Conservation (phyloP, 768 basidiomycete genomes). For the Amanita inopinata region DNA sequence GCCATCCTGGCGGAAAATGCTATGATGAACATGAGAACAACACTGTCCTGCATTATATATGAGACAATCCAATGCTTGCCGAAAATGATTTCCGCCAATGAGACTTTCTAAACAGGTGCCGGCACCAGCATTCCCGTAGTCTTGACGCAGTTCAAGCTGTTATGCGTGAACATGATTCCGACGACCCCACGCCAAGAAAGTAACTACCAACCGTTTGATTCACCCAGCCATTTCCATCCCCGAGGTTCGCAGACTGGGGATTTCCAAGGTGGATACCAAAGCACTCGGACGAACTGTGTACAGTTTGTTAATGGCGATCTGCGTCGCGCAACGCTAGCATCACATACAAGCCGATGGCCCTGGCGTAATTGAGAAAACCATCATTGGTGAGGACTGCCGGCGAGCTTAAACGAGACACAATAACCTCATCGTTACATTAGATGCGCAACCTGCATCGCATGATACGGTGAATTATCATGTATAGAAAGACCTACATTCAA, state of each 20-base stretch:
- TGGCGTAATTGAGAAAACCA: conserved; percentile 51
- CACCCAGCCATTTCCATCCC: conserved; percentile 63
- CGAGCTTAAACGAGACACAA: conserved; percentile 58
- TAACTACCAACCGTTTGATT: conserved; percentile 39
- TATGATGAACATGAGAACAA: neutral
- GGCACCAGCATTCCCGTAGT: conserved; percentile 53
- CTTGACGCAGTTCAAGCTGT: conserved; percentile 65
- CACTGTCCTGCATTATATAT: conserved; percentile 21
- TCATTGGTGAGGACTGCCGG: conserved; percentile 42
- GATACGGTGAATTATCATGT: conserved; percentile 18
- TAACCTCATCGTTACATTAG: conserved; percentile 29
- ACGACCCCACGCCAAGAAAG: too few relatives aligned
- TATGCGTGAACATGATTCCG: too few relatives aligned
- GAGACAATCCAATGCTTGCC: conserved; percentile 35
- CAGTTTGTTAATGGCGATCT: conserved; percentile 16
- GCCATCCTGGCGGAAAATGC: conserved; percentile 23
- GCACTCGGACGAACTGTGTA: conserved; percentile 42
- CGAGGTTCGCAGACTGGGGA: conserved; percentile 64
- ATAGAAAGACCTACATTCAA: conserved; percentile 57
- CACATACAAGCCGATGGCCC: conserved; percentile 53
- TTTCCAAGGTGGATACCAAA: conserved; percentile 62
- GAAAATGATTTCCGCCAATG: conserved; percentile 72
- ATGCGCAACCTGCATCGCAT: neutral
- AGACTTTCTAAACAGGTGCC: conserved; percentile 74
- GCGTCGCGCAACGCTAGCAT: neutral